phyloP scores from a whole-genome alignment of 176 grass and related monocot species.

The Echinochloa phyllopogon region DNA sequence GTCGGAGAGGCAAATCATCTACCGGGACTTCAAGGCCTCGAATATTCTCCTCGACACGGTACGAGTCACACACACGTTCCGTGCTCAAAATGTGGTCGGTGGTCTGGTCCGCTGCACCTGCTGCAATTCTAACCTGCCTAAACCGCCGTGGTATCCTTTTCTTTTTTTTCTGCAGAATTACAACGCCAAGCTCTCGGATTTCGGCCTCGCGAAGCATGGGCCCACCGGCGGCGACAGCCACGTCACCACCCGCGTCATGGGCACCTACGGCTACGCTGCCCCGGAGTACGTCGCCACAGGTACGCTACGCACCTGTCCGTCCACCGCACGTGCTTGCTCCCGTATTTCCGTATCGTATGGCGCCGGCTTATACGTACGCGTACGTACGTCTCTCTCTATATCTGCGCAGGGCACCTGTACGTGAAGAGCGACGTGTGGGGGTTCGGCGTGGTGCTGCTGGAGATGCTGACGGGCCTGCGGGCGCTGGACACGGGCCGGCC shows the following conservation, averaged over 20 bases:
- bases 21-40: slow-evolving; percentile 74
- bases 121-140: not conserved
- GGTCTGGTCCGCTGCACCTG: no score
- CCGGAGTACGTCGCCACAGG: slow-evolving; percentile 83
- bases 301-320: not conserved
- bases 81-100: no score
- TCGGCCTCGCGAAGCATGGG: slow-evolving; percentile 60
- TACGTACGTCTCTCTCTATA: not conserved
- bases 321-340: not conserved
- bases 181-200: slow-evolving; percentile 46
- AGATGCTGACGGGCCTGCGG: slow-evolving; percentile 65
- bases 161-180: not conserved
- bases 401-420: slow-evolving; percentile 80
- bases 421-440: slow-evolving; percentile 87
- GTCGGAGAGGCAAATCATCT: slow-evolving; percentile 73
- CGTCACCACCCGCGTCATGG: slow-evolving; percentile 82
- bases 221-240: slow-evolving; percentile 60
- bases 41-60: slow-evolving; percentile 85
- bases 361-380: not conserved
- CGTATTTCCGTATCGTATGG: not conserved
- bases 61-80: not conserved
- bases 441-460: slow-evolving; percentile 82
- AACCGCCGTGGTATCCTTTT: not conserved
- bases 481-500: slow-evolving; percentile 63
- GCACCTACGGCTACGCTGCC: slow-evolving; percentile 87